A percentile compares a stretch with the other conserved stretches of the same genome.
Evolutionary conservation across 768 basidiomycete species (phyloP).

Genomic region (Tricholoma furcatifolium): DNA sequence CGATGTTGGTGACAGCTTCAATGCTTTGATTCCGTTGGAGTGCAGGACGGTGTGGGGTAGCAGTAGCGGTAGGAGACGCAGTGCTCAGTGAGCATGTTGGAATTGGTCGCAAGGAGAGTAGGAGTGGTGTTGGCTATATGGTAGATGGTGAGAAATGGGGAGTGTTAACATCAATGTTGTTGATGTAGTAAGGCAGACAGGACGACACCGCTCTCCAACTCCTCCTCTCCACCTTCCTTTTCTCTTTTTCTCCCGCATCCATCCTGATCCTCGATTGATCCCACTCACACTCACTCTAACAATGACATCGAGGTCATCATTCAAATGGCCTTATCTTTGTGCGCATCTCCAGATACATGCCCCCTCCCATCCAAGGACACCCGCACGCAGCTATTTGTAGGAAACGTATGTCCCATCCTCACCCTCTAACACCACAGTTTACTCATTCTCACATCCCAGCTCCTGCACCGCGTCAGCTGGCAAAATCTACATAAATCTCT

Average conservation of each 20-base stretch:
- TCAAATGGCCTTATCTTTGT: conserved; percentile 79
- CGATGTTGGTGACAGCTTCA: no score
- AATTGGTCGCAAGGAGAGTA: no score
- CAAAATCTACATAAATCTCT: conserved; percentile 98
- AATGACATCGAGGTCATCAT: conserved; percentile 93
- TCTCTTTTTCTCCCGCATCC: neutral
- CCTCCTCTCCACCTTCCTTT: conserved; percentile 9
- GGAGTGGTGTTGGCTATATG: no score
- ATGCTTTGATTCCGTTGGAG: no score
- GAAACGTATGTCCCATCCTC: conserved; percentile 70
- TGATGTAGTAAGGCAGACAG: no score
- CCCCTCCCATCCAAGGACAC: conserved; percentile 68
- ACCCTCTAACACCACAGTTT: conserved; percentile 22
- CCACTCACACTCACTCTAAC: conserved; percentile 50
- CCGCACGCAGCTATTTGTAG: conserved; percentile 92
- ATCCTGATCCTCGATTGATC: neutral
- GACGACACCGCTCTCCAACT: no score
- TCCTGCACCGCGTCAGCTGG: conserved; percentile 97
- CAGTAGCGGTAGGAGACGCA: no score
- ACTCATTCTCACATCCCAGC: conserved; percentile 42
- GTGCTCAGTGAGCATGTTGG: no score
- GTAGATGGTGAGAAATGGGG: no score
- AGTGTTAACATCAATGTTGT: no score
- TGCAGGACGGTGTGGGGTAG: no score
- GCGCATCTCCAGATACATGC: conserved; percentile 48